These are phyloP conservation scores for Gossypioides kirkii DNA, from an alignment of 345 rosid genomes.

Conservation along the genomic window DNA sequence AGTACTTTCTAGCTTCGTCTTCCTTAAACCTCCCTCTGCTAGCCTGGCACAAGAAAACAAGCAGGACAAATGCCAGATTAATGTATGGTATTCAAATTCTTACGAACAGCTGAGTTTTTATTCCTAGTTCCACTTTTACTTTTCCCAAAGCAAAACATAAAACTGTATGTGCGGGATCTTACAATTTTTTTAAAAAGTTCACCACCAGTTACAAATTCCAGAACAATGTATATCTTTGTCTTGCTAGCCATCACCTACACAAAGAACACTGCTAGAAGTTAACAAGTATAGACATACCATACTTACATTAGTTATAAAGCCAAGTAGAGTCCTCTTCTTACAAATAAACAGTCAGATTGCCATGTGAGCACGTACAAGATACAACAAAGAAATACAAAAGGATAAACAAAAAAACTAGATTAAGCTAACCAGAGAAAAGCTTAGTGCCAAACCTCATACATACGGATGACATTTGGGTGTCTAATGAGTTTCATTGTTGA, in stretches of 20 bases:
- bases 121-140: background rate
- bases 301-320: background rate
- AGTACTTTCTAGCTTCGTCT: constrained; percentile 92
- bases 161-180: constrained; percentile 27
- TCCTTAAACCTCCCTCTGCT: constrained; percentile 91
- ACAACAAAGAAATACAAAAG: background rate
- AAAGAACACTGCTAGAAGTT: constrained; percentile 18
- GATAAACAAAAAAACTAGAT: background rate
- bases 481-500: constrained; percentile 90
- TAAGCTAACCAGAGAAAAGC: constrained; percentile 8
- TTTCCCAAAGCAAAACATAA: constrained; percentile 4
- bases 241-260: constrained; percentile 98
- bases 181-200: constrained; percentile 98
- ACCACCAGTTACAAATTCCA: constrained; percentile 92
- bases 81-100: background rate
- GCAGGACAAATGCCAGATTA: constrained; percentile 10
- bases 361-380: background rate
- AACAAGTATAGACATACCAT: background rate
- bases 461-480: constrained; percentile 93
- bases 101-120: background rate
- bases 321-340: background rate
- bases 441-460: constrained; percentile 70
- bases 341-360: background rate
- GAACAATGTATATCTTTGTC: constrained; percentile 83
- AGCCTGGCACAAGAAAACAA: constrained; percentile 41